Conservation (phyloP, 1,284 basidiomycete species). For the Ceratobasidium sp. region DNA sequence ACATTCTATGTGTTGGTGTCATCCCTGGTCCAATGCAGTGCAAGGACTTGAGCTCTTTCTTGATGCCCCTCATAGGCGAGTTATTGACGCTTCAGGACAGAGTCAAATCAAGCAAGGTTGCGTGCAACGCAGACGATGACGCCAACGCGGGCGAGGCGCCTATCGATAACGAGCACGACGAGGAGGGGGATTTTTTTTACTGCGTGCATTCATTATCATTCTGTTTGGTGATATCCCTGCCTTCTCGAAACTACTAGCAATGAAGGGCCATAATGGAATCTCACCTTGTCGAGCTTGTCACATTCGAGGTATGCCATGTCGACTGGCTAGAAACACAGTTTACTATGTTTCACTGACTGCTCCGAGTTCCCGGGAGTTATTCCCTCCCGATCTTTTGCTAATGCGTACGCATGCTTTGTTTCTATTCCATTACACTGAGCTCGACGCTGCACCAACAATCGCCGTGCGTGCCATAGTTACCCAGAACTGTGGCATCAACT, state of each 20-base stretch:
- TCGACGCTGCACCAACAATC: not conserved
- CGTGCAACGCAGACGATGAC: not conserved
- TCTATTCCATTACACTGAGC: not conserved
- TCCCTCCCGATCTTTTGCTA: not conserved
- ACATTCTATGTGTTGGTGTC: conserved; percentile 32
- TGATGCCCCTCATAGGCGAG: conserved; percentile 22
- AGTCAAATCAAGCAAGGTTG: not conserved
- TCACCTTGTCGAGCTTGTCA: conserved; percentile 14
- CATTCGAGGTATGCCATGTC: not conserved
- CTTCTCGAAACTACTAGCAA: conserved; percentile 1
- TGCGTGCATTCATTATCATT: conserved; percentile 14
- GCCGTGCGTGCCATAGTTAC: not conserved
- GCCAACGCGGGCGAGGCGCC: not conserved
- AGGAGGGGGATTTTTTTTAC: not conserved
- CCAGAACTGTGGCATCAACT: conserved; percentile 32
- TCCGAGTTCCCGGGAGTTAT: not conserved
- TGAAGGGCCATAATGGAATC: conserved; percentile 20
- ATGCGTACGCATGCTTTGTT: not conserved
- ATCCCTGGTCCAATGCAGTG: conserved; percentile 27
- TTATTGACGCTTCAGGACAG: not conserved
- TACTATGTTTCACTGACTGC: conserved; percentile 18
- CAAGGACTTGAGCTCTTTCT: conserved; percentile 32
- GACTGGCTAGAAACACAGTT: not conserved
- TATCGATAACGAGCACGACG: not conserved
- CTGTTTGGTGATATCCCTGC: conserved; percentile 35